A percentile compares a stretch with the other conserved stretches of the same genome.
These are phyloP conservation scores for Microstroma glucosiphilum DNA, from an alignment of 1,284 basidiomycete genomes.

Conservation along the genomic window DNA sequence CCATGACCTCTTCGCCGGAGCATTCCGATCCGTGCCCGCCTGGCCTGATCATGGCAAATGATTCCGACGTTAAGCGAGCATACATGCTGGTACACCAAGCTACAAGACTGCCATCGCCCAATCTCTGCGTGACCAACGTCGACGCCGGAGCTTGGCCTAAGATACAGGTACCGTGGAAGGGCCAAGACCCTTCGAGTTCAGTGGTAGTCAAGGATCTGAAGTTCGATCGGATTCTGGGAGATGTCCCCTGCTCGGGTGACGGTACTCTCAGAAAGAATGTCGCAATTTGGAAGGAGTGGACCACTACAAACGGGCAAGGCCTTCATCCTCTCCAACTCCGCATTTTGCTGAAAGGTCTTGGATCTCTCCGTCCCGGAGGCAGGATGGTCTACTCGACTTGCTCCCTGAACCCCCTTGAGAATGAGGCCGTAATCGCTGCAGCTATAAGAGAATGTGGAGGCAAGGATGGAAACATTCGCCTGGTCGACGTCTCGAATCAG, in stretches of 20 bases:
- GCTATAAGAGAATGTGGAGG: conserved; percentile 50
- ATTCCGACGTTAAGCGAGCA: conserved; percentile 85
- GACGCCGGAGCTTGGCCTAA: conserved; percentile 79
- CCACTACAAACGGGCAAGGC: conserved; percentile 78
- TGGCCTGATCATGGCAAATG: conserved; percentile 80
- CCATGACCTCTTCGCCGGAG: conserved; percentile 35
- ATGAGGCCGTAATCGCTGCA: conserved; percentile 89
- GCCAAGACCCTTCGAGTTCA: conserved; percentile 20
- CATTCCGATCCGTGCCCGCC: conserved; percentile 43
- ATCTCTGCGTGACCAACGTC: conserved; percentile 89
- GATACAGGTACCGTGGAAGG: conserved; percentile 40
- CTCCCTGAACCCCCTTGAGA: conserved; percentile 93
- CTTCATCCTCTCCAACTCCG: conserved; percentile 77
- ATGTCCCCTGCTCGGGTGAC: conserved; percentile 96
- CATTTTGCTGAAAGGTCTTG: conserved; percentile 85
- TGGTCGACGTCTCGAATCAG: conserved; percentile 70
- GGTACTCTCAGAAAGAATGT: conserved; percentile 92
- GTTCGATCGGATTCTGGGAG: conserved; percentile 90
- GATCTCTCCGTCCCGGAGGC: conserved; percentile 75
- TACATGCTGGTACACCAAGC: conserved; percentile 97
- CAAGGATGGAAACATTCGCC: conserved; percentile 61
- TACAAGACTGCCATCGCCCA: conserved; percentile 84
- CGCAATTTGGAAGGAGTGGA: conserved; percentile 92
- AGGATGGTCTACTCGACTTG: conserved; percentile 97
- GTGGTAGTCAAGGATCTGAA: conserved; percentile 56